Evolutionary conservation across 169 alveolate genomes (phyloP).

Genomic region (Plasmodium malariae): DNA sequence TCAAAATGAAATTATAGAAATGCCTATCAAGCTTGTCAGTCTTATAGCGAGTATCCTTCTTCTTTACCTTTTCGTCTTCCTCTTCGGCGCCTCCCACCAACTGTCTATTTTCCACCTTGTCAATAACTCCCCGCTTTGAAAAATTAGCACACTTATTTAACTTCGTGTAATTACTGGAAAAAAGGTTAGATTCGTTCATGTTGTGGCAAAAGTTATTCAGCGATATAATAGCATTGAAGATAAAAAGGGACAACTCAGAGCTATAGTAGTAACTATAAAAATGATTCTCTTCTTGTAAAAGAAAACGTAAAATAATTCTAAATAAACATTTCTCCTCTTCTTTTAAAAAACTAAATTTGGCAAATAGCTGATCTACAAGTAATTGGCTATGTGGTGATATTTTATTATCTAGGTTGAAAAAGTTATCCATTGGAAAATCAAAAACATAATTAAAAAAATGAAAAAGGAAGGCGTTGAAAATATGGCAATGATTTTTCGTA

Average conservation of each 20-base stretch:
- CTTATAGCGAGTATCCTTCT: too few relatives aligned
- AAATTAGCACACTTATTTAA: neutral
- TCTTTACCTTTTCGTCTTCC: neutral
- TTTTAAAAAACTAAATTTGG: conserved; percentile 27
- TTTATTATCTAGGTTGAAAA: conserved; percentile 48
- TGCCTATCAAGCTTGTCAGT: too few relatives aligned
- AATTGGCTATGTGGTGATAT: conserved; percentile 8
- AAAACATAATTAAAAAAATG: conserved; percentile 71
- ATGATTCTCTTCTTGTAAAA: conserved; percentile 61
- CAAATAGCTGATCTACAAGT: conserved; percentile 6
- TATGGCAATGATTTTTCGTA: conserved; percentile 31
- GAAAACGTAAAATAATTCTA: conserved; percentile 24
- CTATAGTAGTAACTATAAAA: conserved; percentile 61
- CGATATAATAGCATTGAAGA: conserved; percentile 61
- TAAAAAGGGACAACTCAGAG: conserved; percentile 35
- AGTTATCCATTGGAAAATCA: conserved; percentile 74
- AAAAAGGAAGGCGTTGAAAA: conserved; percentile 30
- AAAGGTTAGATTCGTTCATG: conserved; percentile 7
- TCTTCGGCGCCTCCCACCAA: neutral
- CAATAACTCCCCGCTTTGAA: neutral
- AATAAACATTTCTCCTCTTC: conserved; percentile 35
- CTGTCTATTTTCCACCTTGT: neutral
- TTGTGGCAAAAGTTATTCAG: conserved; percentile 38
- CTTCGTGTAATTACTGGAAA: conserved; percentile 18
- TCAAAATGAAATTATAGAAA: conserved; percentile 16